Evolutionary conservation across 306 rosid species (phyloP).

Genomic region (Glycine tomentella): DNA sequence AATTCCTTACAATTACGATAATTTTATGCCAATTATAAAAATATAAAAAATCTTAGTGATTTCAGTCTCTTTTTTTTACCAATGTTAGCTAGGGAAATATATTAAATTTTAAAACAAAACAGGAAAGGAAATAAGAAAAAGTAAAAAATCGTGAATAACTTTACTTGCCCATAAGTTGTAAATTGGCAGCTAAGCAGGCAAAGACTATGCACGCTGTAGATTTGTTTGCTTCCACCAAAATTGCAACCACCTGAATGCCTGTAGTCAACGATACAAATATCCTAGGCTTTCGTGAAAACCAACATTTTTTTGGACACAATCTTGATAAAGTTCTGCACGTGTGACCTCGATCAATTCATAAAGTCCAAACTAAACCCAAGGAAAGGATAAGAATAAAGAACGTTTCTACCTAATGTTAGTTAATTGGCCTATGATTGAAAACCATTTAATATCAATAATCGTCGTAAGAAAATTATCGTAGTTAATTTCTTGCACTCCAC

Average conservation of each 20-base stretch:
- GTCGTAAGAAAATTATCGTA: background rate
- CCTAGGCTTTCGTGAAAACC: conserved; percentile 24
- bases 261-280: conserved; percentile 24
- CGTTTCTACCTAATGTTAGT: background rate
- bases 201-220: conserved; percentile 45
- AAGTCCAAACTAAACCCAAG: conserved; percentile 28
- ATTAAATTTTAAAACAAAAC: background rate
- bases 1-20: too few species aligned
- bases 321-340: conserved; percentile 29
- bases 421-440: background rate
- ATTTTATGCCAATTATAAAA: too few species aligned
- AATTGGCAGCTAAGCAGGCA: conserved; percentile 41
- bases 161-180: conserved; percentile 26
- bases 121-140: background rate
- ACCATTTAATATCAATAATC: too few species aligned
- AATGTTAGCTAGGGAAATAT: background rate
- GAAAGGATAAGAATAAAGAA: background rate
- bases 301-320: background rate
- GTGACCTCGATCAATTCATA: conserved; percentile 17
- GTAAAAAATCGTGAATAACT: conserved; percentile 18
- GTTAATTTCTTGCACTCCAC: conserved; percentile 39
- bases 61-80: too few species aligned
- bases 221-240: conserved; percentile 16
- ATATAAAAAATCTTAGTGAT: too few species aligned
- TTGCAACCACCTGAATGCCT: background rate